These are phyloP conservation scores for Colletotrichum sublineola DNA, from an alignment of 2,329 filamentous ascomycete genomes.

Conservation along the genomic window DNA sequence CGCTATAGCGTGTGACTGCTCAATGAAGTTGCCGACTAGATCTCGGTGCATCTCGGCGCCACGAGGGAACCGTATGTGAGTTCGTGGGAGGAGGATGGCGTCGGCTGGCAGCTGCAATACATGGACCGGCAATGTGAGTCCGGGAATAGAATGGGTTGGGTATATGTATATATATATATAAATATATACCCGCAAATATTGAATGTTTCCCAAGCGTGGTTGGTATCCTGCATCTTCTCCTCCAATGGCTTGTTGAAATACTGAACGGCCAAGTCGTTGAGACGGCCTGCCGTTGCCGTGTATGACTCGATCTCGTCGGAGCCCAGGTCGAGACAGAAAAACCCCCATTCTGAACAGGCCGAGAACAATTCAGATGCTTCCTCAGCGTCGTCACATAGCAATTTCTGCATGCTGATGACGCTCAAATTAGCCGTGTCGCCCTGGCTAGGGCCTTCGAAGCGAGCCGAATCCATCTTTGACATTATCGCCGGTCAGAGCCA, in stretches of 20 bases:
- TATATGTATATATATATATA: too few species aligned
- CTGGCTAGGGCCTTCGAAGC: neutral
- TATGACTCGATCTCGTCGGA: neutral
- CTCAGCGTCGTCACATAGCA: neutral
- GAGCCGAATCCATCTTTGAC: neutral
- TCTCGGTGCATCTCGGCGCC: too few species aligned
- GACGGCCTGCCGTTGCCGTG: neutral
- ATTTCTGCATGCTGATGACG: neutral
- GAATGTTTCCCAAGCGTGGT: neutral
- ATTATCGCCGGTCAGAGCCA: neutral
- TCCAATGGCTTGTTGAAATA: neutral
- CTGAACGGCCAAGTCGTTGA: neutral
- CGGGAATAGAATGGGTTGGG: too few species aligned
- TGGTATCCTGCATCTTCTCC: neutral
- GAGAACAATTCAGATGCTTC: neutral
- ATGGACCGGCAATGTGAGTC: too few species aligned
- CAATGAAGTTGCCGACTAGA: too few species aligned
- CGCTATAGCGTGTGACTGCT: too few species aligned
- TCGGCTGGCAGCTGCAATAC: too few species aligned
- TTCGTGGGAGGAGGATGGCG: too few species aligned
- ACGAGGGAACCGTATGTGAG: too few species aligned
- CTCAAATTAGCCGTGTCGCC: neutral
- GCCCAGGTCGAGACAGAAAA: neutral
- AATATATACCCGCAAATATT: neutral
- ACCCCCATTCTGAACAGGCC: neutral